Conservation (phyloP, 2,329 filamentous ascomycete species). For the Exophiala dermatitidis region DNA sequence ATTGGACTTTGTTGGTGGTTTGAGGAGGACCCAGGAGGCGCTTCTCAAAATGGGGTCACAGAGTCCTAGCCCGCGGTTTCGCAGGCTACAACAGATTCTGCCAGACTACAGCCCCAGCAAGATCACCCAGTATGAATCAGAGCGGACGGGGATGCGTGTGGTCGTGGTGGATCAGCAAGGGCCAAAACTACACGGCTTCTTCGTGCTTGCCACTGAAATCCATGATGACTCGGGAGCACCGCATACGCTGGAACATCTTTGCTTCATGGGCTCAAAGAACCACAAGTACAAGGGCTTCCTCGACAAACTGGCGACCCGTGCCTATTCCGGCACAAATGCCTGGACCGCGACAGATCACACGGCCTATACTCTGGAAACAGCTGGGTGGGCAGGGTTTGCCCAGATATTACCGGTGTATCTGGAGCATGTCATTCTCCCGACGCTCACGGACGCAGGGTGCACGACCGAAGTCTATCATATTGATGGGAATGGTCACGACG, state of each 20-base stretch:
- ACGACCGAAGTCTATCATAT: conserved; percentile 96
- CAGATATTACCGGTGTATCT: conserved; percentile 92
- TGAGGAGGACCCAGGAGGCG: neutral
- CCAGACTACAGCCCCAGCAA: conserved; percentile 82
- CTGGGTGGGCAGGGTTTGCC: conserved; percentile 94
- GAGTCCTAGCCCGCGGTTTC: conserved; percentile 49
- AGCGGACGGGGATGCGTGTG: conserved; percentile 88
- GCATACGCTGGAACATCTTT: conserved; percentile 73
- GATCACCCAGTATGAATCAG: conserved; percentile 93
- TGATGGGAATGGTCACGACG: conserved; percentile 87
- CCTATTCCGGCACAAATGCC: conserved; percentile 90
- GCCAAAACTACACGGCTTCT: conserved; percentile 92
- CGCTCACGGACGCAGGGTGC: conserved; percentile 84
- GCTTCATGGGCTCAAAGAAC: conserved; percentile 86
- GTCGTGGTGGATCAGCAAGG: conserved; percentile 87
- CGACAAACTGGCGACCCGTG: conserved; percentile 85
- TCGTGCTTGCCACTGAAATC: conserved; percentile 92
- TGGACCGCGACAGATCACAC: conserved; percentile 97
- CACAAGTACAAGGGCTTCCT: conserved; percentile 93
- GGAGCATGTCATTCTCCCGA: conserved; percentile 86
- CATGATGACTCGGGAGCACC: conserved; percentile 93
- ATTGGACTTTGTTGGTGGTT: neutral
- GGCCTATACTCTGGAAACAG: conserved; percentile 88
- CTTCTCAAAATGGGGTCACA: conserved; percentile 11
- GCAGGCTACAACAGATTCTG: conserved; percentile 74